Percentiles rank a stretch among this genome's conserved stretches.
Conservation (phyloP, 2,329 filamentous ascomycete species). For the Fonsecaea pugnacius region DNA sequence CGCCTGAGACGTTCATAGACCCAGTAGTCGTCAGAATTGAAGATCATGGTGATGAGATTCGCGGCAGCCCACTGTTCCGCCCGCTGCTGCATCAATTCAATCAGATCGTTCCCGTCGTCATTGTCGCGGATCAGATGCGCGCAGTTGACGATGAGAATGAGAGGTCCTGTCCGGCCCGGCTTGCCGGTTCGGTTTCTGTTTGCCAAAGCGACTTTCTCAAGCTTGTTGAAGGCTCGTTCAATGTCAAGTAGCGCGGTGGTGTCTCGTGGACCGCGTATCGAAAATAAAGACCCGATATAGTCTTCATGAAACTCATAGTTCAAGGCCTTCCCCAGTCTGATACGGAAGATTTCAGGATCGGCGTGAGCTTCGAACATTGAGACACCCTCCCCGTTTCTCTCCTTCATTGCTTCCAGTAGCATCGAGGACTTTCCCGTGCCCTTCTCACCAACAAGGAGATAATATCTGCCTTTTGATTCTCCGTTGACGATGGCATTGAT, state of each 20-base stretch:
- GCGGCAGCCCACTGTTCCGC: constrained; percentile 96
- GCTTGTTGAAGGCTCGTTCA: constrained; percentile 93
- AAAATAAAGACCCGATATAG: constrained; percentile 89
- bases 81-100: constrained; percentile 92
- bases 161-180: constrained; percentile 58
- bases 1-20: constrained; percentile 93
- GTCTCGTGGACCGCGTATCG: constrained; percentile 87
- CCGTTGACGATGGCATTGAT: constrained; percentile 86
- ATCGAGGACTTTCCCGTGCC: constrained; percentile 96
- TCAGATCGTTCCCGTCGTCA: constrained; percentile 86
- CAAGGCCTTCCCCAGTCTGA: constrained; percentile 87
- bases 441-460: constrained; percentile 91
- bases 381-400: constrained; percentile 83
- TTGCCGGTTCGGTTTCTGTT: constrained; percentile 53
- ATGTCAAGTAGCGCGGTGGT: constrained; percentile 92
- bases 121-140: constrained; percentile 90
- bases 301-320: constrained; percentile 98
- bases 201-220: constrained; percentile 86
- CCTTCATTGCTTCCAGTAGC: constrained; percentile 93
- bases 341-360: constrained; percentile 91
- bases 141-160: constrained; percentile 94
- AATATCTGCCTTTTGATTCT: constrained; percentile 76
- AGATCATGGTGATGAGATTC: constrained; percentile 83
- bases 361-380: constrained; percentile 97
- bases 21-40: constrained; percentile 99